Conservation (phyloP, 495 filamentous ascomycete species). For the Achaetomiella virescens region DNA sequence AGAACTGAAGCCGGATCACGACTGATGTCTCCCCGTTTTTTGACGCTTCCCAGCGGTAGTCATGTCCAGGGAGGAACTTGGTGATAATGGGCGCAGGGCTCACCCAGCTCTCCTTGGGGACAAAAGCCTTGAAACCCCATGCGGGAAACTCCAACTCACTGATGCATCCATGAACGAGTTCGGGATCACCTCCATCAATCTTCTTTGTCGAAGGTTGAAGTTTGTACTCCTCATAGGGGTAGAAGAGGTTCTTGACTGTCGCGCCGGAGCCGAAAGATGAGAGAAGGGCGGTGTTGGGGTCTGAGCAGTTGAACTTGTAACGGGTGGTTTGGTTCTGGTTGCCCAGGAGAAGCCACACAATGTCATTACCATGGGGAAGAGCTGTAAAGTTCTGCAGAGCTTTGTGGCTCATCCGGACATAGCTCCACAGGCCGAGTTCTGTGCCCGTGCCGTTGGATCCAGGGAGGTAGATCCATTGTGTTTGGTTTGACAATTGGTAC, state of each 20-base stretch:
- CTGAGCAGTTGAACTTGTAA: slow-evolving; percentile 56
- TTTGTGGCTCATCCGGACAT: slow-evolving; percentile 8
- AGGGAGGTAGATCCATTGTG: slow-evolving; percentile 47
- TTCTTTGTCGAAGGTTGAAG: slow-evolving; percentile 30
- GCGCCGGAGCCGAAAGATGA: slow-evolving; percentile 51
- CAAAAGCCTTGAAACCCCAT: slow-evolving; percentile 57
- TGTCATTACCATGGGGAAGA: slow-evolving; percentile 28
- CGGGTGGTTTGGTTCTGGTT: slow-evolving; percentile 56
- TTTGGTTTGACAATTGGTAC: slow-evolving; percentile 55
- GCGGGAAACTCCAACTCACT: slow-evolving; percentile 38
- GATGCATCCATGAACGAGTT: slow-evolving; percentile 9
- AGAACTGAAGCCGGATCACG: slow-evolving; percentile 58
- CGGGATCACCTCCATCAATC: slow-evolving; percentile 8
- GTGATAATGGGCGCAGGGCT: slow-evolving; percentile 56
- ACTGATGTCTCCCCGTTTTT: slow-evolving; percentile 23
- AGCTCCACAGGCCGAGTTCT: slow-evolving; percentile 58
- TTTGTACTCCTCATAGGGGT: slow-evolving; percentile 56
- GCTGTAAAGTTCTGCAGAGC: slow-evolving; percentile 57
- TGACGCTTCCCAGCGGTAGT: slow-evolving; percentile 43
- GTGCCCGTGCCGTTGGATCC: slow-evolving; percentile 53
- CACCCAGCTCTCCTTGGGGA: slow-evolving; percentile 52
- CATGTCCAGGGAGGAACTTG: slow-evolving; percentile 58
- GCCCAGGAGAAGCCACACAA: slow-evolving; percentile 59
- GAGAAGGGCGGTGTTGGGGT: slow-evolving; percentile 41
- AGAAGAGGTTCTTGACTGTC: slow-evolving; percentile 62